These are phyloP conservation scores for Lunularia cruciata DNA, from an alignment of 225 moss, liverwort and hornwort species.

Conservation along the genomic window DNA sequence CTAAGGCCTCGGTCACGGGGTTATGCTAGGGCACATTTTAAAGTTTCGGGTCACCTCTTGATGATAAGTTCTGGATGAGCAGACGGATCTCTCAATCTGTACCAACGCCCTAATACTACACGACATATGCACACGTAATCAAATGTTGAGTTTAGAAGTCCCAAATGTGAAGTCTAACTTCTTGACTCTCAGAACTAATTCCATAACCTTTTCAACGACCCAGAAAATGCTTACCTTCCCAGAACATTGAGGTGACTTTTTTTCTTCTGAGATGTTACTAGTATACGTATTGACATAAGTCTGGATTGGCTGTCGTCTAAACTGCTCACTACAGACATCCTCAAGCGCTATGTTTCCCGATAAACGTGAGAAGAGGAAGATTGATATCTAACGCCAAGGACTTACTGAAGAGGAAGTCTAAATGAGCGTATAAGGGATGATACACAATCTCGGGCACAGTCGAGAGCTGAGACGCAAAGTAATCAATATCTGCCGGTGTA, in stretches of 20 bases:
- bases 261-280: too few relatives aligned
- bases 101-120: neutral
- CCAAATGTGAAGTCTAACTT: neutral
- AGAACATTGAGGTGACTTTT: too few relatives aligned
- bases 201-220: neutral
- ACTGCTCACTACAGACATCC: too few relatives aligned
- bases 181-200: neutral
- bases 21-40: too few relatives aligned
- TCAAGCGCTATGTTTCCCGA: constrained; percentile 7
- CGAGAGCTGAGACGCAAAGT: constrained; percentile 25
- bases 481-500: constrained; percentile 29
- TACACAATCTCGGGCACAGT: constrained; percentile 17
- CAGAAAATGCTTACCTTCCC: neutral
- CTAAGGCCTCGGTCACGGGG: too few relatives aligned
- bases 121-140: neutral
- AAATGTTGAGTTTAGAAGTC: neutral
- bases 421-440: constrained; percentile 30
- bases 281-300: too few relatives aligned
- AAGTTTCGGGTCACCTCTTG: too few relatives aligned
- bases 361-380: constrained; percentile 30
- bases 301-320: too few relatives aligned
- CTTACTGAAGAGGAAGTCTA: constrained; percentile 38
- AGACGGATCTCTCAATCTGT: neutral
- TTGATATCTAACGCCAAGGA: constrained; percentile 35
- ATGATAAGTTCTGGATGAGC: neutral